phyloP scores from a whole-genome alignment of 2,329 filamentous ascomycete genomes.

The Cucurbitaria berberidis region DNA sequence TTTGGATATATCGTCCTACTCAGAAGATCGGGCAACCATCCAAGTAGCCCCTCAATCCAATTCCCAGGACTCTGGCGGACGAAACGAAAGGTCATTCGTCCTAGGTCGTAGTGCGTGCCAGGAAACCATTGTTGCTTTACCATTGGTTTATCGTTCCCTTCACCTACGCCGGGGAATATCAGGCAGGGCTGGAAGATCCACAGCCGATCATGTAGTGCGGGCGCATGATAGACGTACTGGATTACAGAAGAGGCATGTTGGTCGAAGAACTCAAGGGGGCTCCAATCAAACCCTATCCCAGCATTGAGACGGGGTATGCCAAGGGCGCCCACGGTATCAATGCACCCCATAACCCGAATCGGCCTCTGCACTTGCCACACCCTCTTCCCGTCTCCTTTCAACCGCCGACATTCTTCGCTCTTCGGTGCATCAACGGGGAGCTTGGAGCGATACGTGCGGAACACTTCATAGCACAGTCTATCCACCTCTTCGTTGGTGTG shows the following conservation, averaged over 20 bases:
- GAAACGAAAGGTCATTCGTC: slow-evolving; percentile 45
- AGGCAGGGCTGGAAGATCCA: slow-evolving; percentile 46
- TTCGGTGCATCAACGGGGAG: slow-evolving; percentile 37
- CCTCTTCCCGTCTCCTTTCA: slow-evolving; percentile 20
- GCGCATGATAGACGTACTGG: slow-evolving; percentile 43
- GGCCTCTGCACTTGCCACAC: slow-evolving; percentile 42
- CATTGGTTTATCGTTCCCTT: slow-evolving; percentile 9
- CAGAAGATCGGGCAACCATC: slow-evolving; percentile 34
- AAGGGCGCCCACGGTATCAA: slow-evolving; percentile 45
- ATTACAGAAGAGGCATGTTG: slow-evolving; percentile 41
- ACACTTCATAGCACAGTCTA: slow-evolving; percentile 40
- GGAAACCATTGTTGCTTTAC: slow-evolving; percentile 46
- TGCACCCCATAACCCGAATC: slow-evolving; percentile 42
- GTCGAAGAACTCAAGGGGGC: slow-evolving; percentile 47
- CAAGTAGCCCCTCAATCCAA: slow-evolving; percentile 34
- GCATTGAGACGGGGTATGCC: slow-evolving; percentile 45
- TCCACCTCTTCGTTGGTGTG: slow-evolving; percentile 24
- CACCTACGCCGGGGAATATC: slow-evolving; percentile 17
- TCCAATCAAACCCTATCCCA: slow-evolving; percentile 45
- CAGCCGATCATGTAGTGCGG: slow-evolving; percentile 42
- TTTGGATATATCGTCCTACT: slow-evolving; percentile 41
- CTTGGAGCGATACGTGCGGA: slow-evolving; percentile 40
- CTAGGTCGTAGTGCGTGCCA: slow-evolving; percentile 47
- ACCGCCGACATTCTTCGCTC: slow-evolving; percentile 25
- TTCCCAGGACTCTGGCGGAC: slow-evolving; percentile 36